Evolutionary conservation across 169 alveolate species (phyloP), one percentile per base, ranked within the genome.

Genomic region (Eimeria tenella): DNA sequence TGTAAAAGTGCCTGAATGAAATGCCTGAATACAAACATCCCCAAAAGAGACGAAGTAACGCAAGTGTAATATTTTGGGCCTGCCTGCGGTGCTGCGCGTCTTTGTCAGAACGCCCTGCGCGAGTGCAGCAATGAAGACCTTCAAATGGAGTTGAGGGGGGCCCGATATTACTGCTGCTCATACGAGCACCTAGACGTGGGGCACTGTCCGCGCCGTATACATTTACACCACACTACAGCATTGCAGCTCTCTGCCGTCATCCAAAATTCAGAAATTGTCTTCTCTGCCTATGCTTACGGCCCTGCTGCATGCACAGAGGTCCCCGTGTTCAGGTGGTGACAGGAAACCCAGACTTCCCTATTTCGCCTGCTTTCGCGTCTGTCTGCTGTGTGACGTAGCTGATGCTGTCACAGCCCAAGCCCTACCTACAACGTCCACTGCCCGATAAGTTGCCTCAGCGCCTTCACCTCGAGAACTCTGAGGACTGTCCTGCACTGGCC

Each of bases 361-460:
- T 60, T n/a, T 60, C 6, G 9, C 70, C 70, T 15, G 23, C n/a
- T 2, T 31, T 31, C 42, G 42, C 42, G 42, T 5, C 6, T 10
- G 13, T 21, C n/a, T 79, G 53, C 52, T 42, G 21, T 25, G 55
- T 17, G 68, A 74, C 60, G 90, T 77, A 83, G 90, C 90, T 60
- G 60, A n/a, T 83, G 13, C 74, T 83, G 10, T 83, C 73, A 5
- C 62, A 83, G 73, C 90, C 90, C 52, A 58, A 62, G 53, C 77
- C 56, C 60, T 83, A 83, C 79, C 73, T 83, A 42, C 90, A 83
- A 49, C 77, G 60, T 25, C 90, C 50, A 7, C 79, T 83, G 56
- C 90, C 90, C 63, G 90, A 83, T 49, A 52, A 25, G 90, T 49
- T 83, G 62, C 90, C 90, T 8, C 77, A 58, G 62, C 60, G 90